Evolutionary conservation across 371 early-diverging fungal species (phyloP), one percentile per base, ranked within the genome.

Genomic region (Apophysomyces trapeziformis): DNA sequence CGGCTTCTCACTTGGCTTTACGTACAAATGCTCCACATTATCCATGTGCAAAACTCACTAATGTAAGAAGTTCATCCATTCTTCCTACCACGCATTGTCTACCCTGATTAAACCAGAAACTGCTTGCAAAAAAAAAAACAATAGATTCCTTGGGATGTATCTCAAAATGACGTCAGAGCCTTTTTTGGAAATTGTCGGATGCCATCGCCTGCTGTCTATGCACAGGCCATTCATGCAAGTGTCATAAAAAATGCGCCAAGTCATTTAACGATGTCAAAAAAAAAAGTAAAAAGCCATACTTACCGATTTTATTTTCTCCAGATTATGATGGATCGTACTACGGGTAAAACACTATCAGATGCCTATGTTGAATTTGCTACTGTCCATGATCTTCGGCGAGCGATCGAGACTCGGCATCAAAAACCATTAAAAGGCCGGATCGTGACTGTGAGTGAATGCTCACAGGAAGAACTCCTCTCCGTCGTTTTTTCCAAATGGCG

Each of bases 401-500:
- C 86, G 0, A 83, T 86, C 9, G 81, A 85, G 21, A 71, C 83
- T 4, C 77, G 82, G 1, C 78, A 86, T 56, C 74, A 84, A 63
- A 82, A 82, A 58, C 81, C 85, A 4, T 75, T 91, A 2, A 91
- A 91, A 60, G 91, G 92, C 1, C 79, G 92, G 9, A 66, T 87
- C 32, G 86, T 92, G 0, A 77, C 85, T 2, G 85, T 90, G 0
- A 80, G 73, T 43, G 77, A 81, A 66, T 87, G 87, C 41, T 74
- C 78, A 4, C 93, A 90, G 68, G 90, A 87, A 63, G 92, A 93
- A 64, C 70, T 93, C 2, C 61, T 89, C 58, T 63, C 71, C 1
- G 81, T 86, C 3, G 73, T 91, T 8, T 93, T 93, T 70, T 90
- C 93, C 0, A 85, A 85, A 68, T 89, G 90, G 86, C 66, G 78